Conservation (phyloP, 164 flowering plant species). For the Berberis vulgaris region DNA sequence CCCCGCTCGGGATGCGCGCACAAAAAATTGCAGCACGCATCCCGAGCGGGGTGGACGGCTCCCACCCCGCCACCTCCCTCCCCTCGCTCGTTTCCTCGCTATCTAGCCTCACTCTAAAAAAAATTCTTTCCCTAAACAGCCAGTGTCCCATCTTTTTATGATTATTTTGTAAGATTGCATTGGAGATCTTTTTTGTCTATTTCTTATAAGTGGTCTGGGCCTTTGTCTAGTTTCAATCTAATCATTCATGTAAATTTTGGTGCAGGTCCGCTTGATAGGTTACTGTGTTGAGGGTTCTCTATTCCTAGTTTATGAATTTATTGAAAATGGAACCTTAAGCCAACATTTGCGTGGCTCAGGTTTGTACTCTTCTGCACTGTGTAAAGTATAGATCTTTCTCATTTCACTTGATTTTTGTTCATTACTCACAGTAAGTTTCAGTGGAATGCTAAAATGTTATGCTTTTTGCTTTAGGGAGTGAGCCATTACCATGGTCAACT, state of each 20-base stretch:
- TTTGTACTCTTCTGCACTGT: conserved; percentile 16
- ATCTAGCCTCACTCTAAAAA: too few species aligned
- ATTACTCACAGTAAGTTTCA: background rate
- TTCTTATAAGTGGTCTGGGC: too few species aligned
- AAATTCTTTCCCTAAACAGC: too few species aligned
- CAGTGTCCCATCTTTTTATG: too few species aligned
- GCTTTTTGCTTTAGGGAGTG: conserved; percentile 34
- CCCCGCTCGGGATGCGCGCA: too few species aligned
- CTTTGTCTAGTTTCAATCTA: too few species aligned
- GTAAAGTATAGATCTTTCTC: background rate
- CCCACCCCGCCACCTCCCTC: too few species aligned
- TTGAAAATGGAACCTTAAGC: conserved; percentile 86
- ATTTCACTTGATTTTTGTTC: background rate
- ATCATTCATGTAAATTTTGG: background rate
- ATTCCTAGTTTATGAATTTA: conserved; percentile 76
- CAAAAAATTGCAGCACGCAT: too few species aligned
- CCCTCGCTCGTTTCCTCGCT: too few species aligned
- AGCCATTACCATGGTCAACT: conserved; percentile 65
- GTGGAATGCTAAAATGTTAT: background rate
- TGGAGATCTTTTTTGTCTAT: too few species aligned
- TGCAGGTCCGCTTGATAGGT: conserved; percentile 93
- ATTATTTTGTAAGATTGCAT: too few species aligned
- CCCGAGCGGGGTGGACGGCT: too few species aligned
- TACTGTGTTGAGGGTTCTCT: conserved; percentile 75
- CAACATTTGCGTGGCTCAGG: conserved; percentile 82